A percentile compares a stretch with the other conserved stretches of the same genome.
These are phyloP conservation scores for Hyaloperonospora arabidopsidis DNA, from an alignment of 352 stramenopile species.

Conservation along the genomic window DNA sequence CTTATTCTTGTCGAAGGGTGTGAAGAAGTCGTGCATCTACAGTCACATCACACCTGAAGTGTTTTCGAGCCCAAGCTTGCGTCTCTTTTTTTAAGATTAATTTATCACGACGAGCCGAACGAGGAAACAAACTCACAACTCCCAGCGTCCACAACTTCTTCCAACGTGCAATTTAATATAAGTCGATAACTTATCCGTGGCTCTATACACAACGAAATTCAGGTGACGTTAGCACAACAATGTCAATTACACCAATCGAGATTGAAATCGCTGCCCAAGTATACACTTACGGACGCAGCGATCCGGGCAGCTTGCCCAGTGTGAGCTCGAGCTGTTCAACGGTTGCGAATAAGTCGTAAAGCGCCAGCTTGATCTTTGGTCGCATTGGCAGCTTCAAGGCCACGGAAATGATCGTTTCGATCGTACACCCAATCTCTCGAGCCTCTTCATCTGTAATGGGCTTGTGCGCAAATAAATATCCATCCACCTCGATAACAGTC, in stretches of 20 bases:
- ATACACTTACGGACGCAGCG: slow-evolving; percentile 23
- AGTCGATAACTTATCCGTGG: slow-evolving; percentile 6
- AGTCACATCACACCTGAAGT: too few relatives aligned
- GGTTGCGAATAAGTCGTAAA: slow-evolving; percentile 15
- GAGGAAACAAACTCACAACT: too few relatives aligned
- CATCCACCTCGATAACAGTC: slow-evolving; percentile 15
- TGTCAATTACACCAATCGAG: too few relatives aligned
- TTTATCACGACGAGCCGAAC: too few relatives aligned
- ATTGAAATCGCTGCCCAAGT: too few relatives aligned
- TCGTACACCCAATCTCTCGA: slow-evolving; percentile 14
- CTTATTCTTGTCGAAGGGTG: too few relatives aligned
- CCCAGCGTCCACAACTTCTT: too few relatives aligned
- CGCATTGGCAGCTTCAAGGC: slow-evolving; percentile 16
- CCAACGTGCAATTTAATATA: slow-evolving; percentile 9
- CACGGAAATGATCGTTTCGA: slow-evolving; percentile 18
- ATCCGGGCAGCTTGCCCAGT: slow-evolving; percentile 12
- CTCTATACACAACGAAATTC: background rate
- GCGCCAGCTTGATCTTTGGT: slow-evolving; percentile 14
- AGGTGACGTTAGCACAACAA: too few relatives aligned
- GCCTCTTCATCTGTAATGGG: slow-evolving; percentile 13
- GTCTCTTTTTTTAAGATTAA: too few relatives aligned
- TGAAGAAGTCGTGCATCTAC: too few relatives aligned
- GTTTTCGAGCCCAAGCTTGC: too few relatives aligned
- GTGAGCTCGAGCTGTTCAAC: slow-evolving; percentile 21
- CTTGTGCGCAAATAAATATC: slow-evolving; percentile 28